phyloP scores from a whole-genome alignment of 306 rosid genomes.

The Hippophae gyantsensis region DNA sequence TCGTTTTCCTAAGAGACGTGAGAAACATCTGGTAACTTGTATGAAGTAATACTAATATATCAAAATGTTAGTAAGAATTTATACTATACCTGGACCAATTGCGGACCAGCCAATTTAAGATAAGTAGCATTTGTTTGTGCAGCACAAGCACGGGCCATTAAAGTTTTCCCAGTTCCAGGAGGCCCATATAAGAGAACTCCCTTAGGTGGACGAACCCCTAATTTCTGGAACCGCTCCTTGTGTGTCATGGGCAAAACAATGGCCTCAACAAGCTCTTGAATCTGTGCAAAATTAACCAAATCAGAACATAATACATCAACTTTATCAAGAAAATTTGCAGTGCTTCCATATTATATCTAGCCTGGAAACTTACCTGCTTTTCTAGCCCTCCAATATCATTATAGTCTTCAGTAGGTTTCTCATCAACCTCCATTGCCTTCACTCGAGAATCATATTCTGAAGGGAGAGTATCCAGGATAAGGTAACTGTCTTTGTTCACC shows the following conservation, averaged over 20 bases:
- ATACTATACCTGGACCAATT: slow-evolving; percentile 76
- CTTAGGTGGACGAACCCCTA: slow-evolving; percentile 97
- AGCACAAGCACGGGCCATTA: slow-evolving; percentile 98
- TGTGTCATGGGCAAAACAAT: slow-evolving; percentile 97
- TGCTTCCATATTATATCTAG: not conserved
- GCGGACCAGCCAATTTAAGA: slow-evolving; percentile 91
- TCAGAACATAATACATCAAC: slow-evolving; percentile 7
- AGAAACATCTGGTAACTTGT: too few relatives aligned
- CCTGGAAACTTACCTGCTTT: slow-evolving; percentile 53
- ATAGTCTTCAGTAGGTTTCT: slow-evolving; percentile 95
- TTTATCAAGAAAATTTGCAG: not conserved
- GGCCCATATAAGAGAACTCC: slow-evolving; percentile 97
- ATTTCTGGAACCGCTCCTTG: slow-evolving; percentile 84
- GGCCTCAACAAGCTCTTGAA: slow-evolving; percentile 95
- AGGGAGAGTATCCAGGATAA: slow-evolving; percentile 86
- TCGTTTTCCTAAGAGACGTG: too few relatives aligned
- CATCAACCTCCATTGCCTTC: slow-evolving; percentile 97
- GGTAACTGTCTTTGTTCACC: slow-evolving; percentile 91
- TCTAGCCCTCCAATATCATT: slow-evolving; percentile 90
- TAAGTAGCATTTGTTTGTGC: slow-evolving; percentile 97
- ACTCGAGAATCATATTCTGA: slow-evolving; percentile 95
- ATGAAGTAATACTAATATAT: too few relatives aligned
- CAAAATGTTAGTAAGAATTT: not conserved
- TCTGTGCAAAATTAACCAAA: slow-evolving; percentile 31
- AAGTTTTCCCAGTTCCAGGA: slow-evolving; percentile 97